Conservation (phyloP, 2,329 filamentous ascomycete species). For the Aspergillus sp. region DNA sequence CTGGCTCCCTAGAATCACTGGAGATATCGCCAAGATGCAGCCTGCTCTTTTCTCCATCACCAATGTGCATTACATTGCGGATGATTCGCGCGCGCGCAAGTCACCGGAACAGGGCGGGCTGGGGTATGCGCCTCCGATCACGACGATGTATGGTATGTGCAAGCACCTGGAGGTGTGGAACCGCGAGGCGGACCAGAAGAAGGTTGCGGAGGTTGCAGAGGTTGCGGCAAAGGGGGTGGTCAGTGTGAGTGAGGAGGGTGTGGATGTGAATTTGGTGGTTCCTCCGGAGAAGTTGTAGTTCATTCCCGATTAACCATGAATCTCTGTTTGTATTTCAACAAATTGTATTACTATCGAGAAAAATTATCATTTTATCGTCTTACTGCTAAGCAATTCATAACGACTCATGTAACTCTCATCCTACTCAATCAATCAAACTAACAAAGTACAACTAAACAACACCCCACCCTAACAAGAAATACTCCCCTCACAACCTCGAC, state of each 20-base stretch:
- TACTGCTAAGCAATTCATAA: too few relatives aligned
- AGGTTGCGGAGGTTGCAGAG: conserved; percentile 12
- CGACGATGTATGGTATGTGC: conserved; percentile 37
- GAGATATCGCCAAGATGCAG: conserved; percentile 34
- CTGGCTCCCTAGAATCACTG: conserved; percentile 29
- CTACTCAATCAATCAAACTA: too few relatives aligned
- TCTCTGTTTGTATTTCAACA: background rate
- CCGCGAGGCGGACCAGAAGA: conserved; percentile 20
- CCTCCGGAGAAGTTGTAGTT: conserved; percentile 21
- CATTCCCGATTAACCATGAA: background rate
- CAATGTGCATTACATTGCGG: conserved; percentile 30
- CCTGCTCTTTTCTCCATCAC: conserved; percentile 36
- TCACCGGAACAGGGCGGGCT: conserved; percentile 32
- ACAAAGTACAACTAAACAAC: background rate
- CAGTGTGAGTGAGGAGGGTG: conserved; percentile 16
- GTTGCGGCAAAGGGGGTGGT: conserved; percentile 20
- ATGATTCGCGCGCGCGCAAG: conserved; percentile 32
- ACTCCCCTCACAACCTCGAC: background rate
- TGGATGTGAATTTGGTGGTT: conserved; percentile 22
- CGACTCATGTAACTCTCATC: too few relatives aligned
- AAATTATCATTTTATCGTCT: too few relatives aligned
- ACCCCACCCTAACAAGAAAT: background rate
- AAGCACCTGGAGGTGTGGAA: conserved; percentile 39
- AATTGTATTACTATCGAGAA: too few relatives aligned
- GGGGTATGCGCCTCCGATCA: conserved; percentile 36